phyloP scores from a whole-genome alignment of 371 early-diverging fungal genomes.

The Sporodiniella umbellata region DNA sequence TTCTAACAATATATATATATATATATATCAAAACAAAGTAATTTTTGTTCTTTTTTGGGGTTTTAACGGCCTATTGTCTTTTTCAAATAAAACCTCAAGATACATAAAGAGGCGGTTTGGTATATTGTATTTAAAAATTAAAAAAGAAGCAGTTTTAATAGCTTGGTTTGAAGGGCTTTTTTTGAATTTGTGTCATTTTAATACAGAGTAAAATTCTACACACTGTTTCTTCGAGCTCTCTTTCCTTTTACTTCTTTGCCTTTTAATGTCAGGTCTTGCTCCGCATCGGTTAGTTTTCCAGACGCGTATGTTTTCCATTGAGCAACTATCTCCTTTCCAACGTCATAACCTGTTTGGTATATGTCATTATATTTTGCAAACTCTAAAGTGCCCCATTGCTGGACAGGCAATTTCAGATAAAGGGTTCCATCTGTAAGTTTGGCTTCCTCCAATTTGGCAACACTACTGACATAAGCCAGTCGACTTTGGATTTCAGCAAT shows the following conservation, averaged over 20 bases:
- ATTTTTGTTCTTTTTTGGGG: too few relatives aligned
- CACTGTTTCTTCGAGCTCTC: conserved; percentile 42
- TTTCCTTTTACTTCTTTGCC: conserved; percentile 50
- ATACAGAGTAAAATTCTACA: too few relatives aligned
- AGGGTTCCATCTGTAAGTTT: conserved; percentile 82
- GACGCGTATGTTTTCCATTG: conserved; percentile 80
- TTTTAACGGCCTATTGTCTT: too few relatives aligned
- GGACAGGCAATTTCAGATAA: conserved; percentile 89
- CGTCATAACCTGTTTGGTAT: conserved; percentile 87
- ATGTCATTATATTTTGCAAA: conserved; percentile 95
- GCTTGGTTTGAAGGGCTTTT: too few relatives aligned
- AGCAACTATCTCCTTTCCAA: conserved; percentile 76
- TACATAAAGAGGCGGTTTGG: too few relatives aligned
- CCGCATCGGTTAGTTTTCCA: conserved; percentile 30
- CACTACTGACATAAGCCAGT: conserved; percentile 94
- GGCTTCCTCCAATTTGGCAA: conserved; percentile 87
- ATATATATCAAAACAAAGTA: too few relatives aligned
- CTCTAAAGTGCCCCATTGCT: conserved; percentile 87
- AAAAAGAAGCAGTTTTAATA: too few relatives aligned
- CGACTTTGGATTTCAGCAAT: conserved; percentile 97
- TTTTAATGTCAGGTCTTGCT: conserved; percentile 15
- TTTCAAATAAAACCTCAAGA: too few relatives aligned
- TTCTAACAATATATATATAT: too few relatives aligned
- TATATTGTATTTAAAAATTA: too few relatives aligned
- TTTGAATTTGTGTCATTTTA: too few relatives aligned